These are phyloP conservation scores for Pichia cephalocereana DNA, from an alignment of 805 yeast species.

Conservation along the genomic window DNA sequence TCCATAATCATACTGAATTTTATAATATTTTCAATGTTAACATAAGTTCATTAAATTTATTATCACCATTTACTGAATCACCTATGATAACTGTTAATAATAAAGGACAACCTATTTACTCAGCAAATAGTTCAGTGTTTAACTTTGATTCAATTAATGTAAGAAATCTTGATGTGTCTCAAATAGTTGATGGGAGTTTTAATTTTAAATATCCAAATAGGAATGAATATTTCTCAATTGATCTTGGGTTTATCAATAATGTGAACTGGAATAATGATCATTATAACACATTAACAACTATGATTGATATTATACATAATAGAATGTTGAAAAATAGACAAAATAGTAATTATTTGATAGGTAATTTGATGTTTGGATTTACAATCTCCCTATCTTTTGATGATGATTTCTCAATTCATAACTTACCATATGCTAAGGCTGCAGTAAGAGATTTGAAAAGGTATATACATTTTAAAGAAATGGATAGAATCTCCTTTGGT, in stretches of 20 bases:
- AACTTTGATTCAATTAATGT: neutral
- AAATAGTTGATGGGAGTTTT: neutral
- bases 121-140: neutral
- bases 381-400: slow-evolving; percentile 88
- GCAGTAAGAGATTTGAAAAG: slow-evolving; percentile 77
- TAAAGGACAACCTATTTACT: neutral
- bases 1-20: no score
- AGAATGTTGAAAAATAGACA: slow-evolving; percentile 1
- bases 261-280: slow-evolving; percentile 26
- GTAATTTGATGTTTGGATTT: slow-evolving; percentile 69
- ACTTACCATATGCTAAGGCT: slow-evolving; percentile 75
- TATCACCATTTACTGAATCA: no score
- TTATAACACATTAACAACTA: slow-evolving; percentile 62
- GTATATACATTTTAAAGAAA: slow-evolving; percentile 39
- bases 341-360: neutral
- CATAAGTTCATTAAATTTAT: no score
- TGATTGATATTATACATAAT: slow-evolving; percentile 51
- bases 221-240: neutral
- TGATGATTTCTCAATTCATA: slow-evolving; percentile 53
- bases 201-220: neutral
- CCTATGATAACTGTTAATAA: neutral
- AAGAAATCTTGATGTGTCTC: neutral
- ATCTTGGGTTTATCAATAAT: neutral
- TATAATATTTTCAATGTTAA: no score
- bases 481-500: slow-evolving; percentile 33